These are phyloP conservation scores for Candida vartiovaarae DNA, from an alignment of 805 yeast species.

Conservation along the genomic window DNA sequence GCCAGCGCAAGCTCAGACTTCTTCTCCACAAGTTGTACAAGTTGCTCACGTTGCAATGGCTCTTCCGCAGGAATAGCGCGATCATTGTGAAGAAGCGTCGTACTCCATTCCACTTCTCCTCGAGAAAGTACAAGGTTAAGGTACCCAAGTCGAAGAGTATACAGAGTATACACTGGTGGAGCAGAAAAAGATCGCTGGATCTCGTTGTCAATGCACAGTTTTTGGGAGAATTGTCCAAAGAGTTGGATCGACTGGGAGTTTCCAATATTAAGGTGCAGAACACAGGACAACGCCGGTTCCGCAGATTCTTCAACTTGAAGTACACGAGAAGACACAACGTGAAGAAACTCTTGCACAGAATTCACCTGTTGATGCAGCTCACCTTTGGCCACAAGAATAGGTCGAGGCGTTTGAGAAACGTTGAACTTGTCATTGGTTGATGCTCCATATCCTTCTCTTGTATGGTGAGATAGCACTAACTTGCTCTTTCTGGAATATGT, in stretches of 20 bases:
- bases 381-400: not conserved
- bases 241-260: slow-evolving; percentile 3
- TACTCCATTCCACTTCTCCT: slow-evolving; percentile 19
- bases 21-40: slow-evolving; percentile 12
- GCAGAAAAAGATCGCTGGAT: not conserved
- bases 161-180: slow-evolving; percentile 1
- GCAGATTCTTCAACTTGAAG: not conserved
- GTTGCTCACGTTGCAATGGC: slow-evolving; percentile 13
- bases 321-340: not conserved
- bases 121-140: slow-evolving; percentile 19
- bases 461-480: no score
- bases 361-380: not conserved
- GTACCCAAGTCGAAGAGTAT: slow-evolving; percentile 3
- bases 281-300: not conserved
- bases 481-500: no score
- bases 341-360: not conserved
- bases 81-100: slow-evolving; percentile 15
- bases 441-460: not conserved
- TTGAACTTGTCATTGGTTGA: not conserved
- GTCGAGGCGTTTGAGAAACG: not conserved
- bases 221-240: slow-evolving; percentile 10
- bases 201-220: slow-evolving; percentile 11
- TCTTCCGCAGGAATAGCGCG: slow-evolving; percentile 5
- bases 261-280: not conserved
- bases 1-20: slow-evolving; percentile 12